A percentile compares a stretch with the other conserved stretches of the same genome.
Conservation (phyloP, 169 alveolate species). For the Babesia divergens region DNA sequence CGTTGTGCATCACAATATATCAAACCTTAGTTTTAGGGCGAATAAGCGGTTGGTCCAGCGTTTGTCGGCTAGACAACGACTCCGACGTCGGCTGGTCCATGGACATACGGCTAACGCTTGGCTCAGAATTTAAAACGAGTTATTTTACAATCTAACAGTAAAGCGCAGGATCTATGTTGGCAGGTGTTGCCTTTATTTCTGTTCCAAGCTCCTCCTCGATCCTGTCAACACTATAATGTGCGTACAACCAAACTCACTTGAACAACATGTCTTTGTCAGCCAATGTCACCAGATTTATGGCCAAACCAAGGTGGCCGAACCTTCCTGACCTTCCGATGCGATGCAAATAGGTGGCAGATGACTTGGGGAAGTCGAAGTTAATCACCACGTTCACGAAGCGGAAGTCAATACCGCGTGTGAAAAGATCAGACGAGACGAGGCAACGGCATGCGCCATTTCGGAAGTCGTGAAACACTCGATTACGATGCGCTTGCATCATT, state of each 20-base stretch:
- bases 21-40: conserved; percentile 50
- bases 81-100: conserved; percentile 14
- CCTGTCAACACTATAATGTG: conserved; percentile 67
- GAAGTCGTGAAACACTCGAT: conserved; percentile 96
- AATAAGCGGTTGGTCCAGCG: conserved; percentile 50
- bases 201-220: conserved; percentile 96
- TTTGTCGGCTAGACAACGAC: conserved; percentile 13
- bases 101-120: neutral
- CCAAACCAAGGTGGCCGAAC: conserved; percentile 97
- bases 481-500: conserved; percentile 95
- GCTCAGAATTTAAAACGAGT: neutral
- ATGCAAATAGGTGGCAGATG: conserved; percentile 93
- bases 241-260: conserved; percentile 74
- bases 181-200: conserved; percentile 97
- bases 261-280: conserved; percentile 84
- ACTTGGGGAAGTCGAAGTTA: conserved; percentile 97
- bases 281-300: conserved; percentile 93
- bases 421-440: conserved; percentile 91
- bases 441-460: conserved; percentile 96
- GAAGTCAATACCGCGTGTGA: conserved; percentile 98
- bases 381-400: conserved; percentile 98
- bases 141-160: conserved; percentile 74
- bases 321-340: conserved; percentile 98
- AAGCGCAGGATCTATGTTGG: conserved; percentile 87
- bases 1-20: neutral